A percentile compares a stretch with the other conserved stretches of the same genome.
Evolutionary conservation across 768 basidiomycete species (phyloP).

Genomic region (Ramaria rubella): DNA sequence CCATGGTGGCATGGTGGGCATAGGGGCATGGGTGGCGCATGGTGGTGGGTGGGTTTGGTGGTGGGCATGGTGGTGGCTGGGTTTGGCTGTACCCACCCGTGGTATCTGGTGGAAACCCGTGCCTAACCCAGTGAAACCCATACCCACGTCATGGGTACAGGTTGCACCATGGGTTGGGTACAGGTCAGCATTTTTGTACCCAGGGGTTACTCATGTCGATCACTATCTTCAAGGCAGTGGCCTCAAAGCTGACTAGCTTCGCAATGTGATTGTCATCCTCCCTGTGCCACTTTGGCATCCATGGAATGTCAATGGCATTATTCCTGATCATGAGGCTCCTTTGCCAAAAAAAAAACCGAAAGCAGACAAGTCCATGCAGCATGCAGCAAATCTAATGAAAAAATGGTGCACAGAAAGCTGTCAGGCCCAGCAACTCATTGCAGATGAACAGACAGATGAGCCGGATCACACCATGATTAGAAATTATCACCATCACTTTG

Average conservation of each 20-base stretch:
- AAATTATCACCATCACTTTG: background rate
- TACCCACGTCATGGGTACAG: too few species aligned
- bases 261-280: background rate
- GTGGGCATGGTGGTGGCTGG: background rate
- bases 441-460: too few species aligned
- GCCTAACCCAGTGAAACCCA: too few species aligned
- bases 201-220: too few species aligned
- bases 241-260: background rate
- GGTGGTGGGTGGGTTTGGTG: too few species aligned
- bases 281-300: background rate
- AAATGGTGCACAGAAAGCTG: background rate
- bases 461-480: background rate
- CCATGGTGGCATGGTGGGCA: too few species aligned
- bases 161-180: too few species aligned
- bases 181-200: too few species aligned
- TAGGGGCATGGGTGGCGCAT: too few species aligned
- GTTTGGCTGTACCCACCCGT: background rate
- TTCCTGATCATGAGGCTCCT: background rate
- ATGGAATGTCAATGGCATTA: background rate
- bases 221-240: background rate
- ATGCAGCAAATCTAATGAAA: background rate
- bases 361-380: background rate
- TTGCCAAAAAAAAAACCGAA: background rate
- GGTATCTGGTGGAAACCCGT: background rate
- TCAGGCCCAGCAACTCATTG: too few species aligned